phyloP scores from a whole-genome alignment of 768 basidiomycete species.

The Hysterangium stoloniferum region DNA sequence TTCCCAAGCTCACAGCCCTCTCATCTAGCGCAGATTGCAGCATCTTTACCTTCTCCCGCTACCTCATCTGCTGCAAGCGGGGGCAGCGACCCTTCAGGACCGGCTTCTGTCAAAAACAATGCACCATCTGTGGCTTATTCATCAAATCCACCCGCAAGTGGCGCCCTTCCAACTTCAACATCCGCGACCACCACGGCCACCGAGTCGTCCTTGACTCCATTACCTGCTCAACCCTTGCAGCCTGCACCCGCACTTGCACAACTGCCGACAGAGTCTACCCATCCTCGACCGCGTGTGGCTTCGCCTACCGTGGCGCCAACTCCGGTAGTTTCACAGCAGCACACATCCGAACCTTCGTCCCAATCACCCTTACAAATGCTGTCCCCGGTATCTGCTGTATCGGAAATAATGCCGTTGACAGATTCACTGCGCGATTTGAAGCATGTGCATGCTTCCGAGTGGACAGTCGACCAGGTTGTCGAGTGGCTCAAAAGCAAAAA shows the following conservation, averaged over 20 bases:
- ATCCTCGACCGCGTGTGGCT: not conserved
- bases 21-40: not conserved
- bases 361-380: not conserved
- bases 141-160: not conserved
- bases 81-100: not conserved
- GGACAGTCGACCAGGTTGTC: conserved; percentile 84
- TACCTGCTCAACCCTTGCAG: not conserved
- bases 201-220: not conserved
- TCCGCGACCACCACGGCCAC: not conserved
- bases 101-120: too few relatives aligned
- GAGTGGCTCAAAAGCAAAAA: conserved; percentile 82
- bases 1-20: not conserved
- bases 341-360: not conserved
- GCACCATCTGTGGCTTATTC: not conserved
- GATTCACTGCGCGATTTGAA: not conserved
- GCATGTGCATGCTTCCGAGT: conserved; percentile 50
- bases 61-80: conserved; percentile 7
- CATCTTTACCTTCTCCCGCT: conserved; percentile 8
- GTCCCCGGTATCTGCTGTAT: not conserved
- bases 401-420: not conserved
- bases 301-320: not conserved
- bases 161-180: not conserved
- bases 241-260: not conserved
- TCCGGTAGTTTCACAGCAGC: not conserved
- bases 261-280: not conserved